Percentiles rank a stretch among this genome's conserved stretches.
Conservation (phyloP, 352 stramenopile genomes). For the Pythium volutum region DNA sequence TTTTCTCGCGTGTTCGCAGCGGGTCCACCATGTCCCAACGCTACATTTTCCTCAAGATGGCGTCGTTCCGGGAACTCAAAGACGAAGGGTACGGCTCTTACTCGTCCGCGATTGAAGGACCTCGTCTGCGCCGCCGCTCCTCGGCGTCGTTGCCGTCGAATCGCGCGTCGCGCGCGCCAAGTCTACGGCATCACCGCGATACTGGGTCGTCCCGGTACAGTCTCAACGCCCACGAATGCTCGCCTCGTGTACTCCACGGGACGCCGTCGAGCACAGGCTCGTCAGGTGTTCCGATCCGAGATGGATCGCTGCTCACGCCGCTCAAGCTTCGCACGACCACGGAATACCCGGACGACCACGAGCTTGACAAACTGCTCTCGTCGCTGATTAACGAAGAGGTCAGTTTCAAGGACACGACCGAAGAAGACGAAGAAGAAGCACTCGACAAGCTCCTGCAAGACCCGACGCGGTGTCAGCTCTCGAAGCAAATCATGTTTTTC, state of each 20-base stretch:
- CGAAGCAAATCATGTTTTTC: slow-evolving; percentile 64
- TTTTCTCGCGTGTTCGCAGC: neutral
- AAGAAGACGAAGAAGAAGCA: slow-evolving; percentile 12
- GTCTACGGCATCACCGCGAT: slow-evolving; percentile 14
- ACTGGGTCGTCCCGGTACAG: neutral
- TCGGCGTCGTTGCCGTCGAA: slow-evolving; percentile 26
- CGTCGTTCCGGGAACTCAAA: slow-evolving; percentile 34
- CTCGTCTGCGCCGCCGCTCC: slow-evolving; percentile 20
- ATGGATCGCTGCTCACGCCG: slow-evolving; percentile 3
- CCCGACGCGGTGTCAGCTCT: slow-evolving; percentile 28
- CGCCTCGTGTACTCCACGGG: neutral
- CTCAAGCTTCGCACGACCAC: slow-evolving; percentile 3
- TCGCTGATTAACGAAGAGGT: slow-evolving; percentile 14
- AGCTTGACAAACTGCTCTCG: slow-evolving; percentile 3
- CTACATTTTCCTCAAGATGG: slow-evolving; percentile 49
- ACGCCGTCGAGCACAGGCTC: slow-evolving; percentile 11
- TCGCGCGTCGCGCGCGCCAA: slow-evolving; percentile 16
- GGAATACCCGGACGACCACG: slow-evolving; percentile 7
- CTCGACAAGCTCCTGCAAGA: slow-evolving; percentile 7
- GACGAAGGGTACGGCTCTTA: slow-evolving; percentile 27
- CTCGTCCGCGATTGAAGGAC: neutral
- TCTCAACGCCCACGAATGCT: slow-evolving; percentile 14
- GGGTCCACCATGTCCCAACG: slow-evolving; percentile 38
- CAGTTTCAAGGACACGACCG: neutral
- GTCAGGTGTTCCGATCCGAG: slow-evolving; percentile 7